Percentiles rank a stretch among this genome's conserved stretches.
These are phyloP conservation scores for Penicillium sp. DNA, from an alignment of 2,329 filamentous ascomycete species.

Conservation along the genomic window DNA sequence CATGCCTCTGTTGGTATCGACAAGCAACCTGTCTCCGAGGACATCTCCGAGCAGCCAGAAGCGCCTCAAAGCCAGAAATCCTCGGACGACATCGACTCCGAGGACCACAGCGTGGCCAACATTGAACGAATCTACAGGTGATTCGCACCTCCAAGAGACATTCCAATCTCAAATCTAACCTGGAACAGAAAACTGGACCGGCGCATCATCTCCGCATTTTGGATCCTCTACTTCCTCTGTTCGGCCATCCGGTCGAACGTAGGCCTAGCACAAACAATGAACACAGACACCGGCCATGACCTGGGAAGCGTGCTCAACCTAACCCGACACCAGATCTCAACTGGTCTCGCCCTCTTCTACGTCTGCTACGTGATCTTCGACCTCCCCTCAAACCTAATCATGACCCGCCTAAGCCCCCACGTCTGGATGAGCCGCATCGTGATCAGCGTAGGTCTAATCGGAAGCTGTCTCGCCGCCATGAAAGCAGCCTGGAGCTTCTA, in stretches of 20 bases:
- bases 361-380: constrained; percentile 88
- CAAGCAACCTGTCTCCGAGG: constrained; percentile 10
- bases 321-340: constrained; percentile 67
- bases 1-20: neutral
- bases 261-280: constrained; percentile 92
- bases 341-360: constrained; percentile 79
- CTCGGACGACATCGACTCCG: constrained; percentile 17
- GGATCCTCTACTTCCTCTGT: constrained; percentile 83
- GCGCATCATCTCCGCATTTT: constrained; percentile 65
- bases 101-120: constrained; percentile 26
- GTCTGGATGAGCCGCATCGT: constrained; percentile 91
- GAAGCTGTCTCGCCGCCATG: constrained; percentile 73
- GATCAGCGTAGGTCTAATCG: constrained; percentile 74
- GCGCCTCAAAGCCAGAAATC: neutral
- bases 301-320: constrained; percentile 63
- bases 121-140: constrained; percentile 36
- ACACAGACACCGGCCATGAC: constrained; percentile 60
- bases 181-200: constrained; percentile 46
- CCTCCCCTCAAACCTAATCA: constrained; percentile 76
- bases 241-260: constrained; percentile 87
- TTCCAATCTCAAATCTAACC: neutral
- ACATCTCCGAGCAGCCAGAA: constrained; percentile 11
- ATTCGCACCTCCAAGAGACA: neutral
- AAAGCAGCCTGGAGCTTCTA: constrained; percentile 76
- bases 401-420: constrained; percentile 74